Evolutionary conservation across 2,329 filamentous ascomycete species (phyloP).

Genomic region (Arthrinium phaeospermum): DNA sequence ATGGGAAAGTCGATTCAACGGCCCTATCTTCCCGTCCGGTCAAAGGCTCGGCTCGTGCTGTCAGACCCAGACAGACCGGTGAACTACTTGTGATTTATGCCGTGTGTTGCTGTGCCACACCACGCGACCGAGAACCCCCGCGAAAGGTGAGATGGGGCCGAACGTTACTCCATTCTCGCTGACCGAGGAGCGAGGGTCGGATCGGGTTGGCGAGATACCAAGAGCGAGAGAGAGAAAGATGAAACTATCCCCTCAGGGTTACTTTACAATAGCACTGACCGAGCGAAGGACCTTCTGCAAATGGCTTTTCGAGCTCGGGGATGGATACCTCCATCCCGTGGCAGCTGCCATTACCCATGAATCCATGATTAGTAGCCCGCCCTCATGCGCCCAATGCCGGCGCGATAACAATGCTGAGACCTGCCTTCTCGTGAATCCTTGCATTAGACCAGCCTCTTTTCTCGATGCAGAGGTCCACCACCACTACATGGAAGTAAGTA

Average conservation of each 20-base stretch:
- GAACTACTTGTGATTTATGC: neutral
- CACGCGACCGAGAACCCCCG: neutral
- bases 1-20: conserved; percentile 1
- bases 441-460: neutral
- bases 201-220: neutral
- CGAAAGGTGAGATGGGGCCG: neutral
- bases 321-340: neutral
- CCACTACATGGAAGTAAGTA: too few relatives aligned
- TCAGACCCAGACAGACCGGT: conserved; percentile 13
- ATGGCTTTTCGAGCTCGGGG: neutral
- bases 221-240: neutral
- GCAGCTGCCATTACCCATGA: neutral
- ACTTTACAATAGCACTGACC: neutral
- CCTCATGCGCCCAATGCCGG: conserved; percentile 2
- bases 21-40: conserved; percentile 13
- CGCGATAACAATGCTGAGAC: neutral
- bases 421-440: neutral
- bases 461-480: neutral
- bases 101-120: neutral
- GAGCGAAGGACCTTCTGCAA: neutral
- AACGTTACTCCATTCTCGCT: neutral
- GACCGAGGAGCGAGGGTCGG: neutral
- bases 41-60: conserved; percentile 14
- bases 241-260: neutral
- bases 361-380: neutral